Conservation (phyloP, 192 early-diverging fungal genomes). For the Podila clonocystis region DNA sequence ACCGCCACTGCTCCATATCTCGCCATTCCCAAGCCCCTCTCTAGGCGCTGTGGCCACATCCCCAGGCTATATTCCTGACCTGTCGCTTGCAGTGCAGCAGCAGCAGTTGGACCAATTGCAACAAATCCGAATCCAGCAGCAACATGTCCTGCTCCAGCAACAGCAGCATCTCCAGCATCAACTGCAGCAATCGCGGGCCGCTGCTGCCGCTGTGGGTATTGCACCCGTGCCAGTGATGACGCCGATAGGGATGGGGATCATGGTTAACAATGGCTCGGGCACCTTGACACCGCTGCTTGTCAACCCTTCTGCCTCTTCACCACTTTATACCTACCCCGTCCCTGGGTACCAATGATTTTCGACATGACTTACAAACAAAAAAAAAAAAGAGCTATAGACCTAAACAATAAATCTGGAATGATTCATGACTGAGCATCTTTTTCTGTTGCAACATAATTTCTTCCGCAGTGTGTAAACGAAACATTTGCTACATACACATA, state of each 20-base stretch:
- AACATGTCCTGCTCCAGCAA: not conserved
- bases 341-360: not conserved
- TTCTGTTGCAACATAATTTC: too few relatives aligned
- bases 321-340: not conserved
- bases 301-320: not conserved
- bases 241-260: not conserved
- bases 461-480: too few relatives aligned
- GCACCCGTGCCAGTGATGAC: not conserved
- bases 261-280: not conserved
- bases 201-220: too few relatives aligned
- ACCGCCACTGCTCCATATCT: not conserved
- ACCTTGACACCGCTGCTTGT: not conserved
- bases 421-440: too few relatives aligned
- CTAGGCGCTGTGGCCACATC: constrained; percentile 9
- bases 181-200: not conserved
- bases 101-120: constrained; percentile 16
- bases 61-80: constrained; percentile 9
- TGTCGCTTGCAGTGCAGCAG: constrained; percentile 32
- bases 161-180: constrained; percentile 1
- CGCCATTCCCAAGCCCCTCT: constrained; percentile 25
- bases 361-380: not conserved
- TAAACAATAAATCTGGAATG: not conserved
- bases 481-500: too few relatives aligned
- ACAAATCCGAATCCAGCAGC: constrained; percentile 3
- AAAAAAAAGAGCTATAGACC: not conserved